Conservation (phyloP, 371 early-diverging fungal genomes). For the Mortierella sp. region DNA sequence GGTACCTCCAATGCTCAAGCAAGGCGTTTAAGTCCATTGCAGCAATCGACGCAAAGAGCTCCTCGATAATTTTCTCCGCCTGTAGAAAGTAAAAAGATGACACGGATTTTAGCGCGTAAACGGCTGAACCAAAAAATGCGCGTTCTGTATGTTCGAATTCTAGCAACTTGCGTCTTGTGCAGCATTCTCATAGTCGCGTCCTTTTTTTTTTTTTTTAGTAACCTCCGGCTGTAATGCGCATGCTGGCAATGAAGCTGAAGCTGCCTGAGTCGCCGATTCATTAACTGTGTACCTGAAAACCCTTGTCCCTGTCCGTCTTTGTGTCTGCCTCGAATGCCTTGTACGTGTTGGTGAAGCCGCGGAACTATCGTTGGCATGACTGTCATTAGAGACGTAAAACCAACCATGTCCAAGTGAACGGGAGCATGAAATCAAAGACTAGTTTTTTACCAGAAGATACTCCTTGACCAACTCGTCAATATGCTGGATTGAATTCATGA, state of each 20-base stretch:
- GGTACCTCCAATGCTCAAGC: conserved; percentile 73
- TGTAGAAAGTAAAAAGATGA: conserved; percentile 29
- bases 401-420: background rate
- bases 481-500: conserved; percentile 72
- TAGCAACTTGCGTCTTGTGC: too few species aligned
- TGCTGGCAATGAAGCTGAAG: background rate
- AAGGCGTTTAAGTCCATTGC: conserved; percentile 68
- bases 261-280: background rate
- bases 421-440: too few species aligned
- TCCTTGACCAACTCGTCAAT: conserved; percentile 79
- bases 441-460: conserved; percentile 67
- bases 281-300: conserved; percentile 67
- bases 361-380: too few species aligned
- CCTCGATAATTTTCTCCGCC: conserved; percentile 77
- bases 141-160: too few species aligned
- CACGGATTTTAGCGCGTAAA: too few species aligned
- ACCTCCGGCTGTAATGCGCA: too few species aligned
- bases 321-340: conserved; percentile 72
- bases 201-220: background rate
- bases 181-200: too few species aligned
- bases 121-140: too few species aligned
- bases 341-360: conserved; percentile 74
- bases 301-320: conserved; percentile 69
- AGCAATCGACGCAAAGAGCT: conserved; percentile 62
- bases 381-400: too few species aligned